Evolutionary conservation across 345 rosid species (phyloP), one percentile per base, ranked within the genome.

Genomic region (Lenwebbia sp.): DNA sequence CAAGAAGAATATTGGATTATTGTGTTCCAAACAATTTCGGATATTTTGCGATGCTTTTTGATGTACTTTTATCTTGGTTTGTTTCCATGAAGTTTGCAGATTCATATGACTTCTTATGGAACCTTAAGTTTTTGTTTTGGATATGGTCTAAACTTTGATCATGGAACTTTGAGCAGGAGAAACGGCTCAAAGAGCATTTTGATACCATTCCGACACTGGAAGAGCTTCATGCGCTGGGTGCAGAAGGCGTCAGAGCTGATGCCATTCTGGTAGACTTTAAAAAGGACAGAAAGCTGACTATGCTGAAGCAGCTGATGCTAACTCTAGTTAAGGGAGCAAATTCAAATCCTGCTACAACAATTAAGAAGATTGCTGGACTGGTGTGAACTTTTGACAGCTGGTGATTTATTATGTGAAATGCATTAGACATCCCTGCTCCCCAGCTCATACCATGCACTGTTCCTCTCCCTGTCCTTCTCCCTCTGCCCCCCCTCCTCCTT

Each of bases 301-400:
- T 94, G 98, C 92, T 95, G 86, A 96, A 96, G 91, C 99, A 94
- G 90, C 89, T 94, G 92, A 92, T 93, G 81, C 86, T 89, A 86
- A 91, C 96, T 84, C 90, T 96, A 85, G 96, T 94, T 84, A 96
- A 92, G 90, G 99, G 99, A 87, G 86, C 95, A 90, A 93, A 92
- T 90, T 94, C 99, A 86, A 95, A 96, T 88, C 98, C 99, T 62
- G 95, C 98, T 85, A 92, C 94, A 62, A 87, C 95, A 89, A 92
- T 98, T 81, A 98, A 96, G 91, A 98, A 96, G 93, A 95, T 96
- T 85, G 98, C 98, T 23, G 98, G 94, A 91, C 90, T 96, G 98
- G 99, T 98, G 88, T 93, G 95, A 88, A 47, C 83, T 82, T 60
- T 85, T 83, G 40, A 58, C 62, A 47, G 19, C 51, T 58, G 54